Evolutionary conservation across 2,329 filamentous ascomycete species (phyloP).

Genomic region (Monosporascus cannonballus): DNA sequence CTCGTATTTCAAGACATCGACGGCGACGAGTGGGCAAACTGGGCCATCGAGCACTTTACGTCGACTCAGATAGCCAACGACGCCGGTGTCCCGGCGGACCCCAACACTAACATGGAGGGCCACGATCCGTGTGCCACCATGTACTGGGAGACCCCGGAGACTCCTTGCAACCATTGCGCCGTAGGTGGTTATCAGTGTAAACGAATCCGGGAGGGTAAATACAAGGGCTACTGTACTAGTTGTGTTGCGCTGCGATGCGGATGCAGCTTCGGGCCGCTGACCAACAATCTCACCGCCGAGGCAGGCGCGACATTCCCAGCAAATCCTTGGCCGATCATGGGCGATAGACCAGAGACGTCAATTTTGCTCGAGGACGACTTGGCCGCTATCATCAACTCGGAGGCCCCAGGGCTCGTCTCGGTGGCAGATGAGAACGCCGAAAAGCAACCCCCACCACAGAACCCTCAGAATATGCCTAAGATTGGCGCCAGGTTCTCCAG

Average conservation of each 20-base stretch:
- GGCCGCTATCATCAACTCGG: slow-evolving; percentile 15
- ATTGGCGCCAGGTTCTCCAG: slow-evolving; percentile 72
- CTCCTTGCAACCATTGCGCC: slow-evolving; percentile 47
- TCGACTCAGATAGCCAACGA: slow-evolving; percentile 33
- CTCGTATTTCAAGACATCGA: slow-evolving; percentile 49
- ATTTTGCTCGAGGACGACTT: slow-evolving; percentile 32
- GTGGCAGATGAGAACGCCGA: slow-evolving; percentile 18
- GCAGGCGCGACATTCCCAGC: slow-evolving; percentile 33
- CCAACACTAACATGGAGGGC: slow-evolving; percentile 22
- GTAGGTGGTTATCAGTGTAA: slow-evolving; percentile 53
- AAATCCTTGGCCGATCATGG: slow-evolving; percentile 40
- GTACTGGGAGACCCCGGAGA: slow-evolving; percentile 37
- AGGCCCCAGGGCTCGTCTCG: slow-evolving; percentile 7
- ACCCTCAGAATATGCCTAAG: slow-evolving; percentile 43
- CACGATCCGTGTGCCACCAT: slow-evolving; percentile 22
- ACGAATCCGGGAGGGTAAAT: slow-evolving; percentile 51
- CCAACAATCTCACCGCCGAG: slow-evolving; percentile 27
- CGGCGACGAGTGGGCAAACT: slow-evolving; percentile 55
- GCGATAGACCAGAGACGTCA: slow-evolving; percentile 34
- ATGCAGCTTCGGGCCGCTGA: slow-evolving; percentile 47
- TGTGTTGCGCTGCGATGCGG: slow-evolving; percentile 54
- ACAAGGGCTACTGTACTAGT: slow-evolving; percentile 55
- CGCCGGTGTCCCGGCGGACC: slow-evolving; percentile 18
- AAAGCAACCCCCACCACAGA: slow-evolving; percentile 22
- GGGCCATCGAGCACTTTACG: slow-evolving; percentile 52